These are phyloP conservation scores for Paracoccidioides lutzii DNA, from an alignment of 2,329 filamentous ascomycete species.

Conservation along the genomic window DNA sequence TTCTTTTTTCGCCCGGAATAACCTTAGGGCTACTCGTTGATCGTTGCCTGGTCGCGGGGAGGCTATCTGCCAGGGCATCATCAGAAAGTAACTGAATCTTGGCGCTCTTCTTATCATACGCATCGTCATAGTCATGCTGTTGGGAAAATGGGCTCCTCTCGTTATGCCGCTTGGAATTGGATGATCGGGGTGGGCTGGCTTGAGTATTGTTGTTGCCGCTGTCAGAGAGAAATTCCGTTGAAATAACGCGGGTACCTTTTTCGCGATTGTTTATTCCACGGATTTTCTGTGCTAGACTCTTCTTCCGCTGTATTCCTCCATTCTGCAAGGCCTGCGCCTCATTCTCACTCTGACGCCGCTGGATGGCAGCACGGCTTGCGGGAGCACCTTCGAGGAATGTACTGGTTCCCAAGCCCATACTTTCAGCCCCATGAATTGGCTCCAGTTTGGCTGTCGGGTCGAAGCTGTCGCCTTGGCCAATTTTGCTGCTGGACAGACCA, in stretches of 20 bases:
- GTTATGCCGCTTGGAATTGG: slow-evolving; percentile 24
- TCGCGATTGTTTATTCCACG: slow-evolving; percentile 63
- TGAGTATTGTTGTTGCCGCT: slow-evolving; percentile 8
- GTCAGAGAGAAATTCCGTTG: slow-evolving; percentile 36
- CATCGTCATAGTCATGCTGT: slow-evolving; percentile 54
- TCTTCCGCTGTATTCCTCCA: slow-evolving; percentile 67
- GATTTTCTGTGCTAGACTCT: slow-evolving; percentile 85
- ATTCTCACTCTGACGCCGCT: slow-evolving; percentile 60
- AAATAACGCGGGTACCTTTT: slow-evolving; percentile 43
- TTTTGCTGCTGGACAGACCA: slow-evolving; percentile 25
- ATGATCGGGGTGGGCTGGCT: slow-evolving; percentile 19
- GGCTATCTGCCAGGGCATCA: slow-evolving; percentile 13
- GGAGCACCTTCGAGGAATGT: slow-evolving; percentile 93
- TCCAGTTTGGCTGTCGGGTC: slow-evolving; percentile 56
- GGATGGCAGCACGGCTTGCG: slow-evolving; percentile 65
- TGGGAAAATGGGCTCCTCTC: slow-evolving; percentile 65
- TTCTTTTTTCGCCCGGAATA: slow-evolving; percentile 26
- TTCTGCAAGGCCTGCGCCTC: slow-evolving; percentile 33
- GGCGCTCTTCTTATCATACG: slow-evolving; percentile 51
- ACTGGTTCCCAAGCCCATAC: slow-evolving; percentile 74
- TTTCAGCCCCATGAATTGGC: slow-evolving; percentile 71
- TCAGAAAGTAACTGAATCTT: slow-evolving; percentile 43
- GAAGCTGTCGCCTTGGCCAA: slow-evolving; percentile 37
- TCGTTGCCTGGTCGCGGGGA: slow-evolving; percentile 23
- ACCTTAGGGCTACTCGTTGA: slow-evolving; percentile 49